Conservation (phyloP, 2,329 filamentous ascomycete genomes). For the Aspergillus pseudonomiae region DNA sequence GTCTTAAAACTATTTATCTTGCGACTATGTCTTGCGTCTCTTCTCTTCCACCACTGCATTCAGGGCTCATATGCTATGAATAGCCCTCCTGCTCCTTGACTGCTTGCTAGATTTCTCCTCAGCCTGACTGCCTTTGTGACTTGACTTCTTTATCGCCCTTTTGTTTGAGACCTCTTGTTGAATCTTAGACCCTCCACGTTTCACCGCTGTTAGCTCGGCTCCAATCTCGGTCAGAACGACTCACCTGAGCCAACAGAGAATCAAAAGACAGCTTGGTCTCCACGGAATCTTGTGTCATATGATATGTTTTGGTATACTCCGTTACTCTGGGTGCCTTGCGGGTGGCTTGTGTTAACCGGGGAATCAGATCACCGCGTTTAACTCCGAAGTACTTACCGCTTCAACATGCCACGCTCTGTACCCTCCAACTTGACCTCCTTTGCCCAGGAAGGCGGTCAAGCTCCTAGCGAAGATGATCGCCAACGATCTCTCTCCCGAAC, state of each 20-base stretch:
- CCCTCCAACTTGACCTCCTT: slow-evolving; percentile 26
- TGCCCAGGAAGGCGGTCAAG: slow-evolving; percentile 20
- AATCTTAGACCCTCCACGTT: neutral
- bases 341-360: slow-evolving; percentile 6
- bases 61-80: neutral
- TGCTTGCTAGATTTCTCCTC: neutral
- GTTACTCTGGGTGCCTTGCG: neutral
- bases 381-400: slow-evolving; percentile 8
- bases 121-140: neutral
- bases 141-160: neutral
- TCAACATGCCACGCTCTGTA: slow-evolving; percentile 37
- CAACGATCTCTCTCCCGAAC: slow-evolving; percentile 27
- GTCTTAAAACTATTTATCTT: neutral
- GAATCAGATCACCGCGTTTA: slow-evolving; percentile 9
- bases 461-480: slow-evolving; percentile 9
- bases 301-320: neutral
- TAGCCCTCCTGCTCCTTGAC: neutral
- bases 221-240: neutral
- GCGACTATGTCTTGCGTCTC: neutral
- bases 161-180: neutral
- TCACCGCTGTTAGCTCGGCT: neutral
- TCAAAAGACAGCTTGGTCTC: neutral
- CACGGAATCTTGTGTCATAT: neutral
- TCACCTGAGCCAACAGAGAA: neutral
- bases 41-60: neutral